These are phyloP conservation scores for Hypoxylon lienhwacheense DNA, from an alignment of 495 filamentous ascomycete genomes.

Conservation along the genomic window DNA sequence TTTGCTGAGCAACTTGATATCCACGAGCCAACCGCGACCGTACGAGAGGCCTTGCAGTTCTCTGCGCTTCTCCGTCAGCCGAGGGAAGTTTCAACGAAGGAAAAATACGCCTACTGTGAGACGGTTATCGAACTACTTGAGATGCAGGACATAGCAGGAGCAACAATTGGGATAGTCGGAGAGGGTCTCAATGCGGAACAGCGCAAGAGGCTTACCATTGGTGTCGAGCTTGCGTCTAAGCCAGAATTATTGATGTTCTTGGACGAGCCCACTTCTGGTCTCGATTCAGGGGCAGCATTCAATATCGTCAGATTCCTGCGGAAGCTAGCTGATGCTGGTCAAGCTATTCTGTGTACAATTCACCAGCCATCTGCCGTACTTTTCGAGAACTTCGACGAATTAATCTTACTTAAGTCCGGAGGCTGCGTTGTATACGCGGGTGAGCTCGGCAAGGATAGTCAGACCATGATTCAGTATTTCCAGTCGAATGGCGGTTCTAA, in stretches of 20 bases:
- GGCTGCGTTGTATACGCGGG: slow-evolving; percentile 73
- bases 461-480: slow-evolving; percentile 45
- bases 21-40: slow-evolving; percentile 73
- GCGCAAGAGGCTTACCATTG: slow-evolving; percentile 74
- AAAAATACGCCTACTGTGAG: slow-evolving; percentile 74
- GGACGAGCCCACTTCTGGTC: slow-evolving; percentile 72
- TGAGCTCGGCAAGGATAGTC: slow-evolving; percentile 49
- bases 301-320: slow-evolving; percentile 66
- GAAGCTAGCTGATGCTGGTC: slow-evolving; percentile 66
- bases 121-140: slow-evolving; percentile 76
- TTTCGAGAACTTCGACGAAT: slow-evolving; percentile 70
- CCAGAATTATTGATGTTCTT: slow-evolving; percentile 74
- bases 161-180: slow-evolving; percentile 70
- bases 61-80: slow-evolving; percentile 74
- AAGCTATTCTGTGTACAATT: slow-evolving; percentile 73
- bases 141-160: slow-evolving; percentile 75
- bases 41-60: slow-evolving; percentile 71
- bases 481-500: slow-evolving; percentile 66
- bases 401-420: slow-evolving; percentile 66
- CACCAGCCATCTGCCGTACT: slow-evolving; percentile 74
- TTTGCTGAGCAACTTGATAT: slow-evolving; percentile 89
- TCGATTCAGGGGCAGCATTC: slow-evolving; percentile 65
- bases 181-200: slow-evolving; percentile 83
- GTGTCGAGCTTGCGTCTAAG: slow-evolving; percentile 76
- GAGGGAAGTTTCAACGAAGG: slow-evolving; percentile 55